A percentile compares a stretch with the other conserved stretches of the same genome.
Evolutionary conservation across 306 rosid species (phyloP).

Genomic region (Lotus japonicus): DNA sequence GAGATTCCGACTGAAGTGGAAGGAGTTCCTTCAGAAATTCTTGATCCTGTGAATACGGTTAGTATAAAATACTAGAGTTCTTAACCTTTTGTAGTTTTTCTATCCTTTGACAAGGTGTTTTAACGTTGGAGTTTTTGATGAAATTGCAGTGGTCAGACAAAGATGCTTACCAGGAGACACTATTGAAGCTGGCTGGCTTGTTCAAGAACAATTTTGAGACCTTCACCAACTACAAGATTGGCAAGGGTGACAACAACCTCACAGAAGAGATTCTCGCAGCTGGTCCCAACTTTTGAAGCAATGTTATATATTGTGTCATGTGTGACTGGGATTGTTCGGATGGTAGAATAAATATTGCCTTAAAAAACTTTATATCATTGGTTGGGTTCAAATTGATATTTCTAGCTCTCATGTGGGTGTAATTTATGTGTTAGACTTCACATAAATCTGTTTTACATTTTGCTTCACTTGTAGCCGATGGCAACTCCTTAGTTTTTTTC

Average conservation of each 20-base stretch:
- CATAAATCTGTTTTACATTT: not conserved
- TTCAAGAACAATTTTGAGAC: conserved; percentile 70
- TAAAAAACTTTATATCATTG: not conserved
- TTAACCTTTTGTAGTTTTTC: too few species aligned
- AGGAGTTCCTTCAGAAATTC: conserved; percentile 75
- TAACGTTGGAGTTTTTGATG: not conserved
- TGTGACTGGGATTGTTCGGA: not conserved
- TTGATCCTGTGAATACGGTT: conserved; percentile 72
- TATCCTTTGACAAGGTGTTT: not conserved
- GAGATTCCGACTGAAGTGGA: conserved; percentile 66
- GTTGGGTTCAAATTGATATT: not conserved
- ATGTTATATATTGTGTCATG: not conserved
- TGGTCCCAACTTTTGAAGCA: conserved; percentile 53
- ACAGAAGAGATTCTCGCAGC: conserved; percentile 71
- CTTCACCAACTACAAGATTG: conserved; percentile 57
- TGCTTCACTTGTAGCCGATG: not conserved
- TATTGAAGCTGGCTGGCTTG: conserved; percentile 54
- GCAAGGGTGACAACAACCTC: conserved; percentile 39
- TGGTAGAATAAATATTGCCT: conserved; percentile 3
- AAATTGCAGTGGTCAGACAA: conserved; percentile 64
- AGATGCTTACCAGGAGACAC: conserved; percentile 44
- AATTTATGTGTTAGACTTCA: not conserved
- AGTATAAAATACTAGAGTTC: conserved; percentile 23
- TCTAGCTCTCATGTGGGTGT: not conserved
- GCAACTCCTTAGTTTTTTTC: not conserved